Percentiles rank a stretch among this genome's conserved stretches.
phyloP scores from a whole-genome alignment of 2,329 filamentous ascomycete species.

The Arthroderma uncinatum region DNA sequence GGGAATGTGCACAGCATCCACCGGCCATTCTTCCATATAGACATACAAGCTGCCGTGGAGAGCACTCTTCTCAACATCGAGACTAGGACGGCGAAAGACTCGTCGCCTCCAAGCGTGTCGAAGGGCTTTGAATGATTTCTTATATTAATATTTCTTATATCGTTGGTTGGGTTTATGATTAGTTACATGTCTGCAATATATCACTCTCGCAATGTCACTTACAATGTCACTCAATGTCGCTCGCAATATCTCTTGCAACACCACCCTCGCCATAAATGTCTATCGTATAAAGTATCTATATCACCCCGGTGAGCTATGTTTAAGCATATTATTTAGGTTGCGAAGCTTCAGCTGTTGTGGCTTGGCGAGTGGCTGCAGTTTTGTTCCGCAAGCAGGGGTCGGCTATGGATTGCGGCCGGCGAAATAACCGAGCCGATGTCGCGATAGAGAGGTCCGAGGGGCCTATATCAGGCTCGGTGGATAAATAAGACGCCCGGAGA shows the following conservation, averaged over 20 bases:
- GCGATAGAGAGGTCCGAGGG: neutral
- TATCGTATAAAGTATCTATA: neutral
- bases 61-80: conserved; percentile 11
- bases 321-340: conserved; percentile 2
- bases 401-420: neutral
- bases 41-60: conserved; percentile 11
- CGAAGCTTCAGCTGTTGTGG: neutral
- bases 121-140: neutral
- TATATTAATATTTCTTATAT: neutral
- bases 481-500: neutral
- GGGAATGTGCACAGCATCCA: conserved; percentile 12
- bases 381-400: neutral
- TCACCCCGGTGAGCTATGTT: no score
- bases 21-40: conserved; percentile 12
- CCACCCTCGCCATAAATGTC: neutral
- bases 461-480: neutral
- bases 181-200: no score
- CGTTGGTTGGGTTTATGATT: no score
- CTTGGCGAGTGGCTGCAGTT: neutral
- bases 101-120: neutral
- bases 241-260: neutral
- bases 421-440: neutral
- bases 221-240: neutral
- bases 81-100: conserved; percentile 1
- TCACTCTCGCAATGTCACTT: neutral